A percentile compares a stretch with the other conserved stretches of the same genome.
These are phyloP conservation scores for Helichrysum umbraculigerum DNA, from an alignment of 129 eudicot species.

Conservation along the genomic window DNA sequence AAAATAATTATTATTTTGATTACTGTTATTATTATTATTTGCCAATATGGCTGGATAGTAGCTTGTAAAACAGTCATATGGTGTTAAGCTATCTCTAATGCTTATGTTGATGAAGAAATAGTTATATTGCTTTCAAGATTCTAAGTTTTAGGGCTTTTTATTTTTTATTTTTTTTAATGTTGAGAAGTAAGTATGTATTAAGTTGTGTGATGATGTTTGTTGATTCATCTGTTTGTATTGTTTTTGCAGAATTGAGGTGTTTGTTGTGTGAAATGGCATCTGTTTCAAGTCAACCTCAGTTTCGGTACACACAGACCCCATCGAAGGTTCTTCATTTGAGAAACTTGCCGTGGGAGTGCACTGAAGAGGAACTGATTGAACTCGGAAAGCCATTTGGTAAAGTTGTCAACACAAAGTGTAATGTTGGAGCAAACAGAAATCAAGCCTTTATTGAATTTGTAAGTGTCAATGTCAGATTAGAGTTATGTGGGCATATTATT, in stretches of 20 bases:
- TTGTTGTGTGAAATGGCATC: slow-evolving; percentile 67
- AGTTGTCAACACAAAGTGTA: slow-evolving; percentile 96
- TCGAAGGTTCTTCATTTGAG: slow-evolving; percentile 96
- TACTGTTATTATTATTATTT: no score
- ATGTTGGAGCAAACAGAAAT: slow-evolving; percentile 93
- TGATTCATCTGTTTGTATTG: not conserved
- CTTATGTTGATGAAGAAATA: not conserved
- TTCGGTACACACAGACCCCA: slow-evolving; percentile 95
- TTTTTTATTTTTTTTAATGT: no score
- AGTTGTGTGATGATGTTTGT: not conserved
- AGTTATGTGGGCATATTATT: not conserved
- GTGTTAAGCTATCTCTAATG: not conserved
- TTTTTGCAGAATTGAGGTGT: slow-evolving; percentile 9
- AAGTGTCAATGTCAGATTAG: slow-evolving; percentile 26
- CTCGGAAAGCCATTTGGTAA: slow-evolving; percentile 92
- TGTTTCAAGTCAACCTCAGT: slow-evolving; percentile 96
- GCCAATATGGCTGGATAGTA: not conserved
- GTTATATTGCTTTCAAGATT: not conserved
- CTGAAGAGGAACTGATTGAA: slow-evolving; percentile 87
- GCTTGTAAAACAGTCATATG: not conserved
- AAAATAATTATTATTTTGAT: no score
- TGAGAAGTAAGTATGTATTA: not conserved
- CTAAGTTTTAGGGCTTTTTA: not conserved
- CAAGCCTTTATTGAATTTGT: slow-evolving; percentile 98
- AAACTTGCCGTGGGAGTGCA: slow-evolving; percentile 99